Evolutionary conservation across 371 early-diverging fungal species (phyloP).

Genomic region (Phascolomyces articulosus): DNA sequence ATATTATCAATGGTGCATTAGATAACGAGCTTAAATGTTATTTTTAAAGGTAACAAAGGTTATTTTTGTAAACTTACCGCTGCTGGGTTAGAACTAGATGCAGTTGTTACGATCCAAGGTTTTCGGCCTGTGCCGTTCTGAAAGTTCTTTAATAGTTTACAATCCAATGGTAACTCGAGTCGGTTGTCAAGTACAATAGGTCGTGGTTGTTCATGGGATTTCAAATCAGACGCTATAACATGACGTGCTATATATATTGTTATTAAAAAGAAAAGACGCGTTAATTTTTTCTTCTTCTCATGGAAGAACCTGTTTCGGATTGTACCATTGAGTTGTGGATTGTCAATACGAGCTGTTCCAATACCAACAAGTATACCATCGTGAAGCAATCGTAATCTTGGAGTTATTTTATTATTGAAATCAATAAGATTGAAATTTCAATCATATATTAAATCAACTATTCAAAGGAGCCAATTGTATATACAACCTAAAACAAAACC

Average conservation of each 20-base stretch:
- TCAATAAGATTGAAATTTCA: too few relatives aligned
- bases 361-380: constrained; percentile 92
- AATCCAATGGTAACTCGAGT: constrained; percentile 26
- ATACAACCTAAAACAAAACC: too few relatives aligned
- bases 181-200: constrained; percentile 86
- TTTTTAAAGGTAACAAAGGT: too few relatives aligned
- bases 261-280: too few relatives aligned
- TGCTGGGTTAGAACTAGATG: background rate
- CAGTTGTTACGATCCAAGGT: constrained; percentile 35
- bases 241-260: constrained; percentile 20
- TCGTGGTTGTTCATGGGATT: constrained; percentile 59
- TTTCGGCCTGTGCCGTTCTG: constrained; percentile 17
- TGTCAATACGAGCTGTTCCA: constrained; percentile 82
- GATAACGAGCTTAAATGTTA: too few relatives aligned
- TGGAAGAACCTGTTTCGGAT: background rate
- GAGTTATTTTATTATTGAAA: background rate
- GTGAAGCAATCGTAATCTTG: constrained; percentile 71
- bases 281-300: too few relatives aligned
- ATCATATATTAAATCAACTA: too few relatives aligned
- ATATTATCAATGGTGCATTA: too few relatives aligned
- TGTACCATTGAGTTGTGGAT: constrained; percentile 82
- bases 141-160: constrained; percentile 39
- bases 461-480: too few relatives aligned
- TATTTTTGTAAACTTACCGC: background rate
- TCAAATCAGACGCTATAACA: constrained; percentile 16